Percentiles rank a stretch among this genome's conserved stretches.
These are phyloP conservation scores for Phytophthora macrochlamydospora DNA, from an alignment of 352 stramenopile species.

Conservation along the genomic window DNA sequence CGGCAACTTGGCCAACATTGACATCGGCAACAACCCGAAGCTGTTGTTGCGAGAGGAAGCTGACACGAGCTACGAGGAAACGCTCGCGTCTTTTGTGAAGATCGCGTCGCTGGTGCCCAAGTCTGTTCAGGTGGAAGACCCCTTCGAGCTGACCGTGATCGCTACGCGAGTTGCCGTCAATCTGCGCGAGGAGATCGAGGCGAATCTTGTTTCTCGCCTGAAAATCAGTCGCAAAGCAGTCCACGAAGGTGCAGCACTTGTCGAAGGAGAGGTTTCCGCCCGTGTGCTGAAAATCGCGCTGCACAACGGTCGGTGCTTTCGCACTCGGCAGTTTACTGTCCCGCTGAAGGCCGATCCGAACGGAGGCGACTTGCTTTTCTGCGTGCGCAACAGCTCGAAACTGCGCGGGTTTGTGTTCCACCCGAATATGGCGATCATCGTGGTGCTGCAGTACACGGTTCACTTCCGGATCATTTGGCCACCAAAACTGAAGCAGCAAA, in stretches of 20 bases:
- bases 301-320: slow-evolving; percentile 89
- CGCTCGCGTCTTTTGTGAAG: slow-evolving; percentile 58
- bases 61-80: slow-evolving; percentile 52
- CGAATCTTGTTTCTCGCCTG: slow-evolving; percentile 63
- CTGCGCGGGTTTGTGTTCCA: slow-evolving; percentile 83
- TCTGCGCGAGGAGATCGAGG: slow-evolving; percentile 72
- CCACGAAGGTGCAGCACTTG: slow-evolving; percentile 48
- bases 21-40: slow-evolving; percentile 71
- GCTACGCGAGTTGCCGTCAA: slow-evolving; percentile 68
- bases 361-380: slow-evolving; percentile 71
- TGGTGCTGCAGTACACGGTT: slow-evolving; percentile 88
- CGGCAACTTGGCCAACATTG: slow-evolving; percentile 71
- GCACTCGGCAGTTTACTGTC: slow-evolving; percentile 65
- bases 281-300: slow-evolving; percentile 85
- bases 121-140: slow-evolving; percentile 56
- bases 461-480: slow-evolving; percentile 82
- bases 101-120: slow-evolving; percentile 70
- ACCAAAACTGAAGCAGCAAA: slow-evolving; percentile 65
- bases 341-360: slow-evolving; percentile 68
- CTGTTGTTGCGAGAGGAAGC: slow-evolving; percentile 52
- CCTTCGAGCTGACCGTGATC: slow-evolving; percentile 63
- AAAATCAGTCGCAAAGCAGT: slow-evolving; percentile 66
- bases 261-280: slow-evolving; percentile 73
- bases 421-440: slow-evolving; percentile 76
- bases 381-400: slow-evolving; percentile 48